A percentile compares a stretch with the other conserved stretches of the same genome.
Conservation (phyloP, 2,329 filamentous ascomycete species). For the Aspergillus brunneoviolaceus region DNA sequence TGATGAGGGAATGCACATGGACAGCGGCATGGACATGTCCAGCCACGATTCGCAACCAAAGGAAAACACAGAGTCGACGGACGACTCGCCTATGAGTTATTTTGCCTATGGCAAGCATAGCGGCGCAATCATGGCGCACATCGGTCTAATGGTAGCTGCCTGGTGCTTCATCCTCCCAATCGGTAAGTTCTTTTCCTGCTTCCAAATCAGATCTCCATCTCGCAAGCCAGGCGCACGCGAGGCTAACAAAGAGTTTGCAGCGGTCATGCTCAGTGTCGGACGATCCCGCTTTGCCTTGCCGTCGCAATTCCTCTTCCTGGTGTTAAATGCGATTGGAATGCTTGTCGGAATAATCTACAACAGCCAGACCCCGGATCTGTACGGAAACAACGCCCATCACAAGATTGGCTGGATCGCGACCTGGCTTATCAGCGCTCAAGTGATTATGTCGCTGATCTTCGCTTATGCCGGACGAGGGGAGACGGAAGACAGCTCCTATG, state of each 20-base stretch:
- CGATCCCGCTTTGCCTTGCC: constrained; percentile 71
- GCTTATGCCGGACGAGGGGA: constrained; percentile 54
- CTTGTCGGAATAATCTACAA: constrained; percentile 23
- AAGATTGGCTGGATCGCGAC: constrained; percentile 67
- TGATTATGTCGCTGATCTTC: constrained; percentile 65
- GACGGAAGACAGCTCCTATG: constrained; percentile 37
- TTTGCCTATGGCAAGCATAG: constrained; percentile 43
- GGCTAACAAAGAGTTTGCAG: constrained; percentile 45
- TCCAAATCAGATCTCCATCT: background rate
- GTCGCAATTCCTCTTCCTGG: constrained; percentile 38
- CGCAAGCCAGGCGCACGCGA: background rate
- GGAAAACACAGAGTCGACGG: constrained; percentile 16
- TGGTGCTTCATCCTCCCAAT: constrained; percentile 74
- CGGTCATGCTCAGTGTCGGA: constrained; percentile 81
- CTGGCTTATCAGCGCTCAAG: constrained; percentile 68
- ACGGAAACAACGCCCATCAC: constrained; percentile 24
- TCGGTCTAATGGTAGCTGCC: constrained; percentile 65
- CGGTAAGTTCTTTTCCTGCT: constrained; percentile 51
- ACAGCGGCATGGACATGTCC: constrained; percentile 29
- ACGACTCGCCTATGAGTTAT: constrained; percentile 44
- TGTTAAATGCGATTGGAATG: constrained; percentile 22
- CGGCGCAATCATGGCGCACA: constrained; percentile 64
- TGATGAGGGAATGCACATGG: constrained; percentile 33
- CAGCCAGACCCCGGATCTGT: constrained; percentile 23
- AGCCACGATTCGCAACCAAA: constrained; percentile 15